Evolutionary conservation across 495 filamentous ascomycete species (phyloP), one percentile per base, ranked within the genome.

Genomic region (Staphylotrichum longicolle): DNA sequence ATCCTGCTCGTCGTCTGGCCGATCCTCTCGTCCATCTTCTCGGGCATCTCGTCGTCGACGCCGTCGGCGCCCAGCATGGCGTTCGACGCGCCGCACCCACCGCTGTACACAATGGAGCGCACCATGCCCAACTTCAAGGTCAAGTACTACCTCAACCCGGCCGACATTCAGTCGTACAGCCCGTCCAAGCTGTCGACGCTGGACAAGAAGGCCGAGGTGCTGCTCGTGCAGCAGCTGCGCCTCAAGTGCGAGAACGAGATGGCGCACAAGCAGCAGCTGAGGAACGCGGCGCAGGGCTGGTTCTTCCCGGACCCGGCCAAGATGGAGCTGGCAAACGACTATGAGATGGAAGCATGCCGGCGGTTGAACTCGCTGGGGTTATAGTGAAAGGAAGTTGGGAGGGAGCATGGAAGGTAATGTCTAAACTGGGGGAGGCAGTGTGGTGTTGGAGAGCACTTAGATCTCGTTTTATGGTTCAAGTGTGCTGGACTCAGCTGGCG

Each of bases 1-100:
- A 78, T 97, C 32, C 77, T 97, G 45, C 86, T 98, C 60, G 93
- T 98, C 73, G 70, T 97, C 47, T 83, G 98, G 57, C 94, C 94
- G 2, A 78, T 96, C 4, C 80, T 98, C 44, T 89, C 90, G 7
- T 89, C 87, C 7, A 74, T 96, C 27, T 92, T 97, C 71, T 85
- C 84, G 37, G 84, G 84, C 55, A 70, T 74, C 53, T 71, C 76
- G 10, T 76, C 85, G 2, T 72, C 78, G 32, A 35, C 35, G 45
- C 79, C 83, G n/a, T 57, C 81, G 3, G 84, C 85, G 6, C 92
- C 93, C 5, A 75, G 78, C 7, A 86, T 91, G 72, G 82, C 84
- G 57, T 92, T 92, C 67, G 86, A 93, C 68, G 72, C 76, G 11
- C 78, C 88, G 1, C 66, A 78, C 11, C 80, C 86, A 5, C 90